Evolutionary conservation across 805 yeast genomes (phyloP).

Genomic region (Monosporozyma aerobia): DNA sequence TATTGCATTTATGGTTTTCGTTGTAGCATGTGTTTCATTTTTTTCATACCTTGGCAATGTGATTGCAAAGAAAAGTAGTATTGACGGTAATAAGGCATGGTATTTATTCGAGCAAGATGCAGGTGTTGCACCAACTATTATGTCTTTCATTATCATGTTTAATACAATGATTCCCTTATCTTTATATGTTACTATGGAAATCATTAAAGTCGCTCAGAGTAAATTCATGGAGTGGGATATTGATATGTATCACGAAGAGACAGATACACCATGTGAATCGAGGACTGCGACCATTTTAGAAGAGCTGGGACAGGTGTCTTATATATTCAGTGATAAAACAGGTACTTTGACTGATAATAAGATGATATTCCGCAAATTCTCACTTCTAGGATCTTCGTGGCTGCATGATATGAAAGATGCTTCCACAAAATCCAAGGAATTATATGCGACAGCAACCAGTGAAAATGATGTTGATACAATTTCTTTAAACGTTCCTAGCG

Average conservation of each 20-base stretch:
- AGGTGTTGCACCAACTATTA: conserved; percentile 78
- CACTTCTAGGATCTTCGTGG: conserved; percentile 87
- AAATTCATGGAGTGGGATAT: conserved; percentile 77
- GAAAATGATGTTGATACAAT: conserved; percentile 15
- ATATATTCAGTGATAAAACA: conserved; percentile 91
- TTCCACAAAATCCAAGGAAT: conserved; percentile 14
- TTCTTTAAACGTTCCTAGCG: conserved; percentile 16
- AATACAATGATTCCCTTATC: conserved; percentile 93
- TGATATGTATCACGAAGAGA: conserved; percentile 81
- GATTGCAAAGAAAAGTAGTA: conserved; percentile 30
- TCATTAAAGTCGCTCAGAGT: conserved; percentile 83
- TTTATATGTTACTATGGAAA: conserved; percentile 91
- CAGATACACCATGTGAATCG: conserved; percentile 89
- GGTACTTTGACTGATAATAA: conserved; percentile 93
- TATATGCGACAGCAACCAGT: not conserved
- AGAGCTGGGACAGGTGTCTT: conserved; percentile 94
- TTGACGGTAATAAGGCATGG: conserved; percentile 48
- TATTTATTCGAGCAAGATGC: conserved; percentile 65
- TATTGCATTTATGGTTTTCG: conserved; percentile 77
- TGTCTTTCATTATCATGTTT: conserved; percentile 96
- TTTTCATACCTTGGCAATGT: conserved; percentile 78
- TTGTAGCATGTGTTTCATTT: conserved; percentile 65
- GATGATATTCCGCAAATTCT: conserved; percentile 84
- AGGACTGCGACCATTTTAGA: conserved; percentile 92
- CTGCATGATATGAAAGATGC: conserved; percentile 54